Conservation (phyloP, 768 basidiomycete species). For the Heimioporus sp. region DNA sequence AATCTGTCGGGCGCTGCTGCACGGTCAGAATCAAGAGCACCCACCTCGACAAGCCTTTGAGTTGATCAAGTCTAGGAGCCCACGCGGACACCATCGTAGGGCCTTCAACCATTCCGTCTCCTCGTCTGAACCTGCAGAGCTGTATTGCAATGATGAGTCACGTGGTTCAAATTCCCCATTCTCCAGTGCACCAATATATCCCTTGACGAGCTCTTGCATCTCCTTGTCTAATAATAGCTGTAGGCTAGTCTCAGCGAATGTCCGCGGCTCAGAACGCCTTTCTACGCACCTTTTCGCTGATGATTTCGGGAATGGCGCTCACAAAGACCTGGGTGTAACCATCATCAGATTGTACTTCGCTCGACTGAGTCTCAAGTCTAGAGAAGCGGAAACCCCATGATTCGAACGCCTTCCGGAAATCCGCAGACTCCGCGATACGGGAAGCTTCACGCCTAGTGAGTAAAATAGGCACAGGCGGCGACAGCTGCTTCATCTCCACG, state of each 20-base stretch:
- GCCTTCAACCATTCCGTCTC: slow-evolving; percentile 60
- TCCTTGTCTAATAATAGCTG: slow-evolving; percentile 69
- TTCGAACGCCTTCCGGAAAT: slow-evolving; percentile 47
- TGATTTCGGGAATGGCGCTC: slow-evolving; percentile 60
- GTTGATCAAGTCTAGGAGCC: slow-evolving; percentile 81
- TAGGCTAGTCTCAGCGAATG: slow-evolving; percentile 10
- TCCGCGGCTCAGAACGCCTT: neutral
- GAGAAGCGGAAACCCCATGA: slow-evolving; percentile 71
- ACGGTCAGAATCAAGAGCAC: slow-evolving; percentile 17
- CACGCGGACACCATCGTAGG: slow-evolving; percentile 79
- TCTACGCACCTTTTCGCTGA: slow-evolving; percentile 60
- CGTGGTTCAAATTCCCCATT: slow-evolving; percentile 35
- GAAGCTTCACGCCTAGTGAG: slow-evolving; percentile 65
- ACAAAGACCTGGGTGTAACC: slow-evolving; percentile 68
- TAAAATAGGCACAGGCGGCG: slow-evolving; percentile 57
- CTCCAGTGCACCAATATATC: slow-evolving; percentile 63
- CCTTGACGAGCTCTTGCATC: slow-evolving; percentile 72
- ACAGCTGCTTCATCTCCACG: slow-evolving; percentile 43
- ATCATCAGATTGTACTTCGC: slow-evolving; percentile 20
- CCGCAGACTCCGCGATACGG: slow-evolving; percentile 41
- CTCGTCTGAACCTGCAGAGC: slow-evolving; percentile 9
- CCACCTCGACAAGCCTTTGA: slow-evolving; percentile 94
- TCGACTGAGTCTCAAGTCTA: slow-evolving; percentile 29
- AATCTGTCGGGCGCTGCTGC: slow-evolving; percentile 2
- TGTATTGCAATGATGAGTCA: slow-evolving; percentile 14